phyloP scores from a whole-genome alignment of 257 asterid species.

The Ophiorrhiza pumila region DNA sequence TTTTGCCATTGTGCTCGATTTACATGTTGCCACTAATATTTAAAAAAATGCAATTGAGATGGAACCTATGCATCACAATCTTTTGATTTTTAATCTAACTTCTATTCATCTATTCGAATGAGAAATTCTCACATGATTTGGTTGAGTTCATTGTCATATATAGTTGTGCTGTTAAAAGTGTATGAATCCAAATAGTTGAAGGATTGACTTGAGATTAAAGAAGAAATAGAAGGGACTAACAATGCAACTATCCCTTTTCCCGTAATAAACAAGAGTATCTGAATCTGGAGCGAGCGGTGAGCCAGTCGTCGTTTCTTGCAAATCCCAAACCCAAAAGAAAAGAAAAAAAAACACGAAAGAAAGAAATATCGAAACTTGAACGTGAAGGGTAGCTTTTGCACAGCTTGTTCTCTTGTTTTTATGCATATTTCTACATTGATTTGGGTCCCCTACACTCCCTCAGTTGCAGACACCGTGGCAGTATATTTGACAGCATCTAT shows the following conservation, averaged over 20 bases:
- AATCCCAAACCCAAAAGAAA: conserved; percentile 21
- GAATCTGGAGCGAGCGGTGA: conserved; percentile 13
- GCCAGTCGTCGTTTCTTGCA: conserved; percentile 26
- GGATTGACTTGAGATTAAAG: background rate
- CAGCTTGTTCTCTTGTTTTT: conserved; percentile 59
- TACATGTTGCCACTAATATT: too few species aligned
- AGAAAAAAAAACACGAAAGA: background rate
- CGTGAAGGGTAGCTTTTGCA: conserved; percentile 65
- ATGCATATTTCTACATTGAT: conserved; percentile 46
- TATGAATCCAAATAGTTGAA: background rate
- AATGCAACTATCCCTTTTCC: background rate
- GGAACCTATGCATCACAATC: background rate
- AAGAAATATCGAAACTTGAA: conserved; percentile 24
- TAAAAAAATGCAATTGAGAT: too few species aligned
- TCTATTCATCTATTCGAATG: too few species aligned
- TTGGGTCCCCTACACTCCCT: conserved; percentile 41
- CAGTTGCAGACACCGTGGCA: conserved; percentile 41
- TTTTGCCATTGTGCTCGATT: too few species aligned
- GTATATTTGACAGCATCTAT: conserved; percentile 37
- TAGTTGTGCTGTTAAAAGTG: too few species aligned
- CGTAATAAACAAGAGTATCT: background rate
- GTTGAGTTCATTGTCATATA: too few species aligned
- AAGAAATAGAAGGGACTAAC: background rate
- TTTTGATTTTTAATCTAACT: too few species aligned
- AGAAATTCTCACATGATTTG: too few species aligned